Evolutionary conservation across 345 rosid species (phyloP).

Genomic region (Aegle marmelos): DNA sequence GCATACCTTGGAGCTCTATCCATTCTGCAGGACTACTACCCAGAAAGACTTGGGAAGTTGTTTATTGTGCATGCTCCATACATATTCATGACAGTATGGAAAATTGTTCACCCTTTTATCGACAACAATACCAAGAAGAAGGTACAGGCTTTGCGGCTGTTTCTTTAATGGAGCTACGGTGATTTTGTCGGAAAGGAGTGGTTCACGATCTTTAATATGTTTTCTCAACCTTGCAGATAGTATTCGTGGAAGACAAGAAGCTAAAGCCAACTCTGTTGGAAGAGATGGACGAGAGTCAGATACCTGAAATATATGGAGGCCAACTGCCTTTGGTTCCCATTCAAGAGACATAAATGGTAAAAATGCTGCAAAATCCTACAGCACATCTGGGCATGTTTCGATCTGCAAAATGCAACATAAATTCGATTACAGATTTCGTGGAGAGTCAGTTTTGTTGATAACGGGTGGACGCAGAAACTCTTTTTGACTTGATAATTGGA

Average conservation of each 20-base stretch:
- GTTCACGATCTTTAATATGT: background rate
- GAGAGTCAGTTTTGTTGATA: background rate
- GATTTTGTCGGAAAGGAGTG: background rate
- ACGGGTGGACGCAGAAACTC: no score
- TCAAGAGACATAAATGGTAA: conserved; percentile 4
- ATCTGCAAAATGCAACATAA: background rate
- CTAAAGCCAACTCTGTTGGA: conserved; percentile 42
- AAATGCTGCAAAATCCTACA: background rate
- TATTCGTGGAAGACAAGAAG: conserved; percentile 37
- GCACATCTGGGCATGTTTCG: background rate
- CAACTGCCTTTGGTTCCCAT: conserved; percentile 24
- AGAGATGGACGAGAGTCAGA: conserved; percentile 50
- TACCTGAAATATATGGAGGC: conserved; percentile 49
- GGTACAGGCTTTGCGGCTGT: conserved; percentile 15
- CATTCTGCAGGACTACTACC: conserved; percentile 49
- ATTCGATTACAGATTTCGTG: background rate
- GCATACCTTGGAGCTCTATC: conserved; percentile 36
- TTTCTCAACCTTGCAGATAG: conserved; percentile 29
- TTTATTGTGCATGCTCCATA: conserved; percentile 35
- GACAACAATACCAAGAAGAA: conserved; percentile 38
- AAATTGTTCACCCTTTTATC: conserved; percentile 36
- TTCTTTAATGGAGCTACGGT: background rate
- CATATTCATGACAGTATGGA: conserved; percentile 40
- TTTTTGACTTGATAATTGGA: background rate
- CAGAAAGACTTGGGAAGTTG: conserved; percentile 46